Conservation (phyloP, 108 stramenopile genomes). For the Fragilaria crotonensis region DNA sequence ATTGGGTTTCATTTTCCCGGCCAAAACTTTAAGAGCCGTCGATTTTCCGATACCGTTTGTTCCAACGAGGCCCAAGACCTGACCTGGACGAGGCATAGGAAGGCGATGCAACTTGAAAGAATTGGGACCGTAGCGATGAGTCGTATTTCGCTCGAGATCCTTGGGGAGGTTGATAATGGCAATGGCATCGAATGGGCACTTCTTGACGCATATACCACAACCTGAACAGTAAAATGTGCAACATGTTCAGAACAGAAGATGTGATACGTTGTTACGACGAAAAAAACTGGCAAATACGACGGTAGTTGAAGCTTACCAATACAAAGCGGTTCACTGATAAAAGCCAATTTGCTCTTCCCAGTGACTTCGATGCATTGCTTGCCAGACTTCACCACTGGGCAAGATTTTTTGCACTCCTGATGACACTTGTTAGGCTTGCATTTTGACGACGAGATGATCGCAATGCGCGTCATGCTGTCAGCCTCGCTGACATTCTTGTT, state of each 20-base stretch:
- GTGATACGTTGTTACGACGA: no score
- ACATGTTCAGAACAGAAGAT: not conserved
- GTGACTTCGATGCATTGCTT: constrained; percentile 96
- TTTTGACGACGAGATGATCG: constrained; percentile 87
- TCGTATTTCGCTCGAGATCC: constrained; percentile 90
- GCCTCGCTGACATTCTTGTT: constrained; percentile 24
- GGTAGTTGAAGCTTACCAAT: constrained; percentile 84
- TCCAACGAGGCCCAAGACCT: constrained; percentile 97
- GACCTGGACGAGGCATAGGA: constrained; percentile 96
- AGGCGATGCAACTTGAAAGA: constrained; percentile 97
- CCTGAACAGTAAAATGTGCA: constrained; percentile 28
- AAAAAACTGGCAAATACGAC: no score
- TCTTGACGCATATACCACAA: constrained; percentile 98
- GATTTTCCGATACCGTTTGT: constrained; percentile 98
- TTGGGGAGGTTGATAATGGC: constrained; percentile 98
- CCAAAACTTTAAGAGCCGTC: constrained; percentile 94
- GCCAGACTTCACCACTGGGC: constrained; percentile 93
- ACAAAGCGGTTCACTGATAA: constrained; percentile 87
- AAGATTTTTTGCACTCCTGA: constrained; percentile 95
- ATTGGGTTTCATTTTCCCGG: constrained; percentile 98
- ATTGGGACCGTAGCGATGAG: constrained; percentile 99
- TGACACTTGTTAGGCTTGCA: constrained; percentile 98
- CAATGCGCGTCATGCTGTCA: constrained; percentile 83
- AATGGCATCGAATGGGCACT: constrained; percentile 98
- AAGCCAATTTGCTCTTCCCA: constrained; percentile 84